Evolutionary conservation across 306 rosid species (phyloP).

Genomic region (Lathyrus oleraceus): DNA sequence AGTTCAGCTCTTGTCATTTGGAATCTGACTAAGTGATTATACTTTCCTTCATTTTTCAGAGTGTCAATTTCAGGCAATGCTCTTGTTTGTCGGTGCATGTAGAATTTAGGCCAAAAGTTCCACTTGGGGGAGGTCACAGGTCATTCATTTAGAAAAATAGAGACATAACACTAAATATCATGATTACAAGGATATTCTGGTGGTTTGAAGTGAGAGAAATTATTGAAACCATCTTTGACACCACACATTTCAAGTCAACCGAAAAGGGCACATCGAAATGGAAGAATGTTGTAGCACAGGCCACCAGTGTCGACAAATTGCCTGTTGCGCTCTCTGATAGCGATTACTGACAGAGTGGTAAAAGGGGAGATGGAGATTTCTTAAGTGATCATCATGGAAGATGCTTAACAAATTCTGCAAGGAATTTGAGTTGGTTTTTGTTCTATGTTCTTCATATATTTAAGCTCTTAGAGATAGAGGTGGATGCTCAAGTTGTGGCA

Average conservation of each 20-base stretch:
- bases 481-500: constrained; percentile 1
- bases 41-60: constrained; percentile 50
- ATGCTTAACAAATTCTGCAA: background rate
- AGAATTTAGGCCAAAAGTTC: constrained; percentile 76
- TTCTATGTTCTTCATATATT: background rate
- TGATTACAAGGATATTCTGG: constrained; percentile 18
- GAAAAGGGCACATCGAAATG: constrained; percentile 20
- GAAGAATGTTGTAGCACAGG: constrained; percentile 6
- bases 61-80: constrained; percentile 65
- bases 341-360: background rate
- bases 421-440: background rate
- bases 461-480: background rate
- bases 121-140: constrained; percentile 83
- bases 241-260: constrained; percentile 22
- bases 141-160: constrained; percentile 53
- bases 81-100: constrained; percentile 59
- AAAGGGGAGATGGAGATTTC: background rate
- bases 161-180: background rate
- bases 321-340: background rate
- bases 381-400: constrained; percentile 14
- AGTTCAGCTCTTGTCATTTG: constrained; percentile 12
- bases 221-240: constrained; percentile 10
- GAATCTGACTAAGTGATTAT: constrained; percentile 28
- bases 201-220: constrained; percentile 22
- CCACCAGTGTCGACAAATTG: background rate